These are phyloP conservation scores for Corrigiola litoralis DNA, from an alignment of 179 eudicot species.

Conservation along the genomic window DNA sequence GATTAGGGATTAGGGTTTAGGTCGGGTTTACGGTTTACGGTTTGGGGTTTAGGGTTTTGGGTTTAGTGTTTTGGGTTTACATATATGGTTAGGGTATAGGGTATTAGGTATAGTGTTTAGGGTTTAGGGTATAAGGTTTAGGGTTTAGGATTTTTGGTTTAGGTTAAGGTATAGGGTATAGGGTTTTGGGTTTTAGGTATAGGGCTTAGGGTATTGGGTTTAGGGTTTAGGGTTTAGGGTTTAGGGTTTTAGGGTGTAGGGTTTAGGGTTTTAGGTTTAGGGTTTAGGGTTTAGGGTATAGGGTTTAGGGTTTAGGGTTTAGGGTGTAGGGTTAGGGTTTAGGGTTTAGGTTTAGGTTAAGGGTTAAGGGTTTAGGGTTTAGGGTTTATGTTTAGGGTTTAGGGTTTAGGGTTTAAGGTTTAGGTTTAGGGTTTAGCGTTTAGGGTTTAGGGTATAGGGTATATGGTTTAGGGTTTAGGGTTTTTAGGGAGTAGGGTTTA, in stretches of 20 bases:
- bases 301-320: too few relatives aligned
- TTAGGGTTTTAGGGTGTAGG: not conserved
- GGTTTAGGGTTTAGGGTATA: too few relatives aligned
- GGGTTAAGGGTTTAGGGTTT: constrained; percentile 4
- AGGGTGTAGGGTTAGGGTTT: not conserved
- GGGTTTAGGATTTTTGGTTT: not conserved
- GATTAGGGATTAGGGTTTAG: not conserved
- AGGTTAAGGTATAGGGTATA: not conserved
- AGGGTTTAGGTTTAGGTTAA: not conserved
- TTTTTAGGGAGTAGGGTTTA: too few relatives aligned
- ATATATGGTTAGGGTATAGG: not conserved
- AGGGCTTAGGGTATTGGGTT: constrained; percentile 5
- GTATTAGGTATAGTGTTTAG: not conserved
- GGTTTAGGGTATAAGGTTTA: not conserved
- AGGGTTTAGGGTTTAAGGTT: too few relatives aligned
- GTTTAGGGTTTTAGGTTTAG: not conserved
- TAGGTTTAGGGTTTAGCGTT: too few relatives aligned
- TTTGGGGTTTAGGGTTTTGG: not conserved
- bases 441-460: too few relatives aligned
- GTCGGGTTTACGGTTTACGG: too few relatives aligned
- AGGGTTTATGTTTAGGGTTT: not conserved
- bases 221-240: constrained; percentile 4
- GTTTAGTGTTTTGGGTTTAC: not conserved
- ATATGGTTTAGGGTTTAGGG: too few relatives aligned
- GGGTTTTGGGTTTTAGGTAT: not conserved